These are phyloP conservation scores for Trichoderma atroviride DNA, from an alignment of 2,329 filamentous ascomycete genomes.

Conservation along the genomic window DNA sequence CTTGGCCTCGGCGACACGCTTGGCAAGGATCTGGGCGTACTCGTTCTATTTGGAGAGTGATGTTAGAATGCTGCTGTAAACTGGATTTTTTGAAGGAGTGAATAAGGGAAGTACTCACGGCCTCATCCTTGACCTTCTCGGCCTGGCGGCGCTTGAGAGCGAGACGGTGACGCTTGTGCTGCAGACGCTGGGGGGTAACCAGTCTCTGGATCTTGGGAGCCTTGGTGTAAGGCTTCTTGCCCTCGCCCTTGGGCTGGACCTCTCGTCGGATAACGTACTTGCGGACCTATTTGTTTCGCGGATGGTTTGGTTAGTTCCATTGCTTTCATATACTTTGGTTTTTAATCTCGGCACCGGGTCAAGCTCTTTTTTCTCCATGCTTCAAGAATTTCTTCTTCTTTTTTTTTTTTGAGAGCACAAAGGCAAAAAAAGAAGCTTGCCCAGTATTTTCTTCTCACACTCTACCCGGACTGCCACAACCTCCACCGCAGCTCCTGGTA, in stretches of 20 bases:
- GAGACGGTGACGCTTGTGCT: conserved; percentile 98
- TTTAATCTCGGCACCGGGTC: conserved; percentile 26
- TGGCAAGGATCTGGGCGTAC: conserved; percentile 93
- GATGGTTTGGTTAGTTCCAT: conserved; percentile 44
- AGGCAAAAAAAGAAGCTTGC: neutral
- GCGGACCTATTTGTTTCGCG: conserved; percentile 70
- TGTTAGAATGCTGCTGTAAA: conserved; percentile 35
- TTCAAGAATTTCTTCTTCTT: neutral
- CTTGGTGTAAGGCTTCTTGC: conserved; percentile 99
- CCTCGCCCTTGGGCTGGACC: conserved; percentile 95
- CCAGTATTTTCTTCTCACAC: conserved; percentile 53
- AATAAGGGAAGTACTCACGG: conserved; percentile 64
- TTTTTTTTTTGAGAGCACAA: neutral
- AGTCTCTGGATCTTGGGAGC: conserved; percentile 99
- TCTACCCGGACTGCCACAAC: conserved; percentile 56
- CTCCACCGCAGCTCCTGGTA: conserved; percentile 59
- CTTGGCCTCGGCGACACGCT: conserved; percentile 97
- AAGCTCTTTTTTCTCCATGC: neutral
- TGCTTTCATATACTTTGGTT: conserved; percentile 29
- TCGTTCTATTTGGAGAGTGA: conserved; percentile 72
- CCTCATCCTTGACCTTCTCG: conserved; percentile 98
- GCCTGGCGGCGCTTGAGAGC: conserved; percentile 98
- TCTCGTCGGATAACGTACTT: conserved; percentile 99
- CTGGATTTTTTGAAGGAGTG: conserved; percentile 48
- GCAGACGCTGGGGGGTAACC: conserved; percentile 98